These are phyloP conservation scores for Saturnispora saitoi DNA, from an alignment of 805 yeast genomes.

Conservation along the genomic window DNA sequence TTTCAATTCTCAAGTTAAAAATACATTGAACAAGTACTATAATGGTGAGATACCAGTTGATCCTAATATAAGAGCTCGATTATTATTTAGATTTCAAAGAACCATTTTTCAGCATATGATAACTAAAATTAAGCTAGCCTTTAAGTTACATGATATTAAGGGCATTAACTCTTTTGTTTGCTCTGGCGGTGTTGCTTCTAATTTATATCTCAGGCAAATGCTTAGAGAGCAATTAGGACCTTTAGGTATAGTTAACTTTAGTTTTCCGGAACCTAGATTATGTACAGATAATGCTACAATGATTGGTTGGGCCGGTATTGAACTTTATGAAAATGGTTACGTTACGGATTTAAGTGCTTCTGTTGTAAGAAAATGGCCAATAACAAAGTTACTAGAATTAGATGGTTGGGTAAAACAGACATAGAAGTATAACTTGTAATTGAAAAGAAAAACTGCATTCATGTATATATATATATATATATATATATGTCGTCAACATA, in stretches of 20 bases:
- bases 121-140: constrained; percentile 48
- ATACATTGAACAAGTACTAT: constrained; percentile 22
- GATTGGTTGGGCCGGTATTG: constrained; percentile 98
- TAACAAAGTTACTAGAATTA: constrained; percentile 39
- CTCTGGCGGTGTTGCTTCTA: constrained; percentile 94
- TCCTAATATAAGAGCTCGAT: constrained; percentile 30
- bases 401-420: constrained; percentile 39
- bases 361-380: constrained; percentile 83
- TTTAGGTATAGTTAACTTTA: constrained; percentile 31
- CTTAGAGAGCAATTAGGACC: constrained; percentile 31
- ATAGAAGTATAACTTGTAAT: no score
- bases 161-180: constrained; percentile 49
- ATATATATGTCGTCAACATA: neutral
- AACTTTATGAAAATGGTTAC: constrained; percentile 53
- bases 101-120: constrained; percentile 66
- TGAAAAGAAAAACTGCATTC: neutral
- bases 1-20: constrained; percentile 33
- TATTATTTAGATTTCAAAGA: constrained; percentile 55
- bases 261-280: constrained; percentile 59
- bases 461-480: neutral
- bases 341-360: constrained; percentile 44
- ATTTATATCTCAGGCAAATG: constrained; percentile 43
- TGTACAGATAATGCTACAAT: constrained; percentile 95
- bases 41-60: constrained; percentile 13
- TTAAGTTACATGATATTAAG: constrained; percentile 33